Conservation (phyloP, 2,329 filamentous ascomycete species). For the Venturiaceae sp. region DNA sequence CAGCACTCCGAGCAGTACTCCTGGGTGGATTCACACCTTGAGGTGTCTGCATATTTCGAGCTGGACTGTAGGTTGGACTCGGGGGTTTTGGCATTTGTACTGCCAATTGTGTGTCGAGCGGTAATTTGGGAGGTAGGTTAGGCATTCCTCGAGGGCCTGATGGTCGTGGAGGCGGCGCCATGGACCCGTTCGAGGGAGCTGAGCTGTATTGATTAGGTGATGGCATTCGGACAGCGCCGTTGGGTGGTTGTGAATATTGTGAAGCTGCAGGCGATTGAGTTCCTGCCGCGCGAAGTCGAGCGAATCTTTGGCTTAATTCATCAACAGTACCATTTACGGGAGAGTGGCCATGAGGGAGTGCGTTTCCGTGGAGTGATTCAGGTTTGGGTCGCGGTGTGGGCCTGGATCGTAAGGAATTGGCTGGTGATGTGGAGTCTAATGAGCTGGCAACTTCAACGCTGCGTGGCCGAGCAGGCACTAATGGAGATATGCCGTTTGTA, state of each 20-base stretch:
- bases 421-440: constrained; percentile 13
- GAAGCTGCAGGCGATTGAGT: constrained; percentile 1
- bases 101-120: constrained; percentile 41
- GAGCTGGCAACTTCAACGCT: background rate
- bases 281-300: constrained; percentile 20
- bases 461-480: background rate
- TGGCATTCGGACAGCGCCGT: constrained; percentile 29
- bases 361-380: constrained; percentile 53
- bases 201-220: constrained; percentile 25
- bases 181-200: constrained; percentile 12
- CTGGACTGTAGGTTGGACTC: constrained; percentile 70
- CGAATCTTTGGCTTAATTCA: constrained; percentile 26
- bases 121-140: constrained; percentile 33
- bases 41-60: constrained; percentile 57
- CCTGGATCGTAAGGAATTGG: constrained; percentile 18
- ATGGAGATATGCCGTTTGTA: background rate
- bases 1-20: constrained; percentile 54
- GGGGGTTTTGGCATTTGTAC: constrained; percentile 59
- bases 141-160: constrained; percentile 47
- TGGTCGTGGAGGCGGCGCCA: constrained; percentile 17
- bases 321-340: constrained; percentile 13
- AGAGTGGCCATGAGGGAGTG: constrained; percentile 30
- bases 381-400: constrained; percentile 56
- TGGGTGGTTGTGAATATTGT: constrained; percentile 9
- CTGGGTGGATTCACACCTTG: constrained; percentile 56